A percentile compares a stretch with the other conserved stretches of the same genome.
phyloP scores from a whole-genome alignment of 345 rosid species.

The Citrus maxima region DNA sequence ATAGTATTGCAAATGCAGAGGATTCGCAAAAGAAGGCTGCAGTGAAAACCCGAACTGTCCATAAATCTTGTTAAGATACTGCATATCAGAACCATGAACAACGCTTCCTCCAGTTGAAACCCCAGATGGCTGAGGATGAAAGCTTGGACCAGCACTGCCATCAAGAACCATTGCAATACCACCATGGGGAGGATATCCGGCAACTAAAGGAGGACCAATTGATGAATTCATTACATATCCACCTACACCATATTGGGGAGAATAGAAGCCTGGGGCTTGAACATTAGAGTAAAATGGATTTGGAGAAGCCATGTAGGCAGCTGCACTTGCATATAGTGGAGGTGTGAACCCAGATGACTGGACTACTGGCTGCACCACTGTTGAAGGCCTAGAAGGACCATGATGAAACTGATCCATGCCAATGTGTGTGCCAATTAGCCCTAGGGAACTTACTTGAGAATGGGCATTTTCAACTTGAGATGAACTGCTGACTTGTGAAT shows the following conservation, averaged over 20 bases:
- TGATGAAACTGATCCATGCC: conserved; percentile 38
- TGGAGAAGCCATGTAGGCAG: conserved; percentile 40
- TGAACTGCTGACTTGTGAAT: conserved; percentile 29
- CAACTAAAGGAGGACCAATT: conserved; percentile 36
- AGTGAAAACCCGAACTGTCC: conserved; percentile 37
- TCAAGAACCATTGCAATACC: conserved; percentile 36
- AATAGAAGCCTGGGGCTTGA: conserved; percentile 29
- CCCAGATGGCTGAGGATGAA: conserved; percentile 34
- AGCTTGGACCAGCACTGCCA: conserved; percentile 32
- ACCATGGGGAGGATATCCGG: conserved; percentile 49
- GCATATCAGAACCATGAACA: conserved; percentile 42
- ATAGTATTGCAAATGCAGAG: conserved; percentile 43
- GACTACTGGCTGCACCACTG: conserved; percentile 39
- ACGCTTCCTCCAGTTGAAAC: conserved; percentile 35
- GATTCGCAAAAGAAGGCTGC: conserved; percentile 43
- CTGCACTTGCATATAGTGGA: conserved; percentile 32
- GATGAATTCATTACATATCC: conserved; percentile 36
- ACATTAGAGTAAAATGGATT: conserved; percentile 38
- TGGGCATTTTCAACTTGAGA: conserved; percentile 35
- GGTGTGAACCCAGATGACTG: conserved; percentile 58
- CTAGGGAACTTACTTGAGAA: conserved; percentile 23
- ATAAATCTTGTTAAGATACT: conserved; percentile 39
- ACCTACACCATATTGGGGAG: conserved; percentile 49
- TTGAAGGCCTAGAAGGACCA: conserved; percentile 31
- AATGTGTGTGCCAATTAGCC: conserved; percentile 18